A percentile compares a stretch with the other conserved stretches of the same genome.
phyloP scores from a whole-genome alignment of 2,329 filamentous ascomycete genomes.

The Fonsecaea erecta region DNA sequence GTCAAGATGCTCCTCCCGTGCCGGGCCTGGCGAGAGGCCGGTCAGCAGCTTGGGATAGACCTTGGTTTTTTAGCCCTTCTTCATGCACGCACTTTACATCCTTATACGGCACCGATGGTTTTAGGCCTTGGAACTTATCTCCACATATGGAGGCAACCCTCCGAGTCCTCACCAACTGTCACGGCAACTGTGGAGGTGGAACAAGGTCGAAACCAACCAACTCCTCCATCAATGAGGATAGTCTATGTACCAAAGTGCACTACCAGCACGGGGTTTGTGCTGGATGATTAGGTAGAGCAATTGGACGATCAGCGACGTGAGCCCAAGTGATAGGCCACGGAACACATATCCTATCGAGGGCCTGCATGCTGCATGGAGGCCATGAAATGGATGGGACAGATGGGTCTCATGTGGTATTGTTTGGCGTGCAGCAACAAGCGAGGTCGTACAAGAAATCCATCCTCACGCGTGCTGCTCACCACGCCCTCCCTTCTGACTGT shows the following conservation, averaged over 20 bases:
- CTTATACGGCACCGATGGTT: not conserved
- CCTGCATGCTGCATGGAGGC: not conserved
- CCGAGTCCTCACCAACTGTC: not conserved
- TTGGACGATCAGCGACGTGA: not conserved
- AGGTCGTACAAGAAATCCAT: not conserved
- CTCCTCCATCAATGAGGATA: too few species aligned
- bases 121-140: not conserved
- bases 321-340: not conserved
- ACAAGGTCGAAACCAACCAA: not conserved
- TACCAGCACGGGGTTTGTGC: not conserved
- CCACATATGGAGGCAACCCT: not conserved
- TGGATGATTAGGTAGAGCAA: not conserved
- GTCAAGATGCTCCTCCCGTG: conserved; percentile 1
- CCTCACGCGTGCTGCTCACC: not conserved
- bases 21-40: conserved; percentile 8
- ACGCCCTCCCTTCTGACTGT: not conserved
- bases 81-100: conserved; percentile 10
- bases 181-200: not conserved
- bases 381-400: not conserved
- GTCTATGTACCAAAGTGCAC: not conserved
- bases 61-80: conserved; percentile 1
- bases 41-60: conserved; percentile 4
- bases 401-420: not conserved
- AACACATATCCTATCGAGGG: conserved; percentile 3
- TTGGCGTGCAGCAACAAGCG: not conserved